Evolutionary conservation across 129 eudicot genomes (phyloP), one percentile per base, ranked within the genome.

Genomic region (Saussurea involucrata): DNA sequence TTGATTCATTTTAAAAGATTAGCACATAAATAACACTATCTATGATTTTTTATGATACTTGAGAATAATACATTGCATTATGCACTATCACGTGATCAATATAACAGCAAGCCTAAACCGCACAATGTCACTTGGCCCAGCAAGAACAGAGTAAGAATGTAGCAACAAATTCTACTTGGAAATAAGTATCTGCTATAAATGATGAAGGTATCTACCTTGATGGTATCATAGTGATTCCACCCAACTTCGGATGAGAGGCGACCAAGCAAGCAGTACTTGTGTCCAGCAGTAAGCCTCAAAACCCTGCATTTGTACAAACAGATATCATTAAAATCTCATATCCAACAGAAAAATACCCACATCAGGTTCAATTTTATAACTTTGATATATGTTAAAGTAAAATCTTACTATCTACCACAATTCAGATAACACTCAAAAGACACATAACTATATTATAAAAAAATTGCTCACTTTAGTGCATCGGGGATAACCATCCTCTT

Each of bases 401-500:
- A 49, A 2, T 31, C 17, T 21, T 18, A 4, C 24, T 4, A 15
- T 3, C 5, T 4, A 0, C 12, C 42, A 6, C 32, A 24, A 63
- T 22, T n/a, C 15, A 8, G 6, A 22, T 33, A 3, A 8, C 36
- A 8, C 4, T 8, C 10, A 0, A 3, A 64, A n/a, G 60, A 20
- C 20, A 17, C 1, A 46, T 1, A 24, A 20, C 74, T 1, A 9
- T 1, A 27, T 9, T 12, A 8, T 29, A 27, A 72, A 63, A 9
- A 18, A 25, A 36, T 9, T 32, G 63, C 94, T 86, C 53, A 92
- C 94, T 93, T 93, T 27, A 93, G 92, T 22, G 98, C 97, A 86
- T 90, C 96, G 44, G 98, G 98, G 37, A 92, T 90, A 18, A 92
- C 98, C 96, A 92, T 88, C 82, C 96, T 88, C 76, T 92, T 92